A percentile compares a stretch with the other conserved stretches of the same genome.
Conservation (phyloP, 768 basidiomycete genomes). For the Macrocybe gigantea region DNA sequence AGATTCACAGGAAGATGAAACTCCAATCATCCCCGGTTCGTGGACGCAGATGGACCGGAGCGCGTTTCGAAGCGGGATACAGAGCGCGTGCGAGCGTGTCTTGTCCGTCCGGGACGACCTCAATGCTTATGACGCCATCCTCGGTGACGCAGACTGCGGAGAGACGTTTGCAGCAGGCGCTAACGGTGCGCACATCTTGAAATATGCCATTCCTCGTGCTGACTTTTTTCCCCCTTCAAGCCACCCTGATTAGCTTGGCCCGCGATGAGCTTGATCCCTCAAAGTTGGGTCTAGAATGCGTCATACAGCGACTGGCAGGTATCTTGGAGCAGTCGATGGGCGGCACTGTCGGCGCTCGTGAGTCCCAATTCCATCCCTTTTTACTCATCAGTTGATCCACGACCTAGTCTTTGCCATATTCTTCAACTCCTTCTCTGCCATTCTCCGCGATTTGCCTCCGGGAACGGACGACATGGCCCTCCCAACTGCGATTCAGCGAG, state of each 20-base stretch:
- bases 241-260: slow-evolving; percentile 26
- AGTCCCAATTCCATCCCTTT: slow-evolving; percentile 13
- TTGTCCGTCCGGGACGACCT: slow-evolving; percentile 43
- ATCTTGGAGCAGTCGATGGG: slow-evolving; percentile 49
- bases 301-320: slow-evolving; percentile 29
- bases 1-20: neutral
- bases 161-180: slow-evolving; percentile 50
- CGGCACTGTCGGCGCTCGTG: slow-evolving; percentile 48
- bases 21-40: neutral
- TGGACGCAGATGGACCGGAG: neutral
- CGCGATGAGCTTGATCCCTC: slow-evolving; percentile 15
- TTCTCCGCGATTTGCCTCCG: neutral
- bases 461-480: neutral
- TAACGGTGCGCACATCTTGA: slow-evolving; percentile 14
- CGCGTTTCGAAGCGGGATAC: slow-evolving; percentile 17
- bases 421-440: slow-evolving; percentile 14
- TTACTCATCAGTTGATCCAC: neutral
- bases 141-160: slow-evolving; percentile 63
- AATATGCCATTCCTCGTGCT: neutral
- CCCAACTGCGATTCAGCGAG: slow-evolving; percentile 15
- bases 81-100: slow-evolving; percentile 33
- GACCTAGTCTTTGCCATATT: slow-evolving; percentile 37
- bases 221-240: slow-evolving; percentile 8
- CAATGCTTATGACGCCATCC: slow-evolving; percentile 53
- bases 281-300: slow-evolving; percentile 8